A percentile compares a stretch with the other conserved stretches of the same genome.
phyloP scores from a whole-genome alignment of 2,329 filamentous ascomycete genomes.

The Fusarium sp. region DNA sequence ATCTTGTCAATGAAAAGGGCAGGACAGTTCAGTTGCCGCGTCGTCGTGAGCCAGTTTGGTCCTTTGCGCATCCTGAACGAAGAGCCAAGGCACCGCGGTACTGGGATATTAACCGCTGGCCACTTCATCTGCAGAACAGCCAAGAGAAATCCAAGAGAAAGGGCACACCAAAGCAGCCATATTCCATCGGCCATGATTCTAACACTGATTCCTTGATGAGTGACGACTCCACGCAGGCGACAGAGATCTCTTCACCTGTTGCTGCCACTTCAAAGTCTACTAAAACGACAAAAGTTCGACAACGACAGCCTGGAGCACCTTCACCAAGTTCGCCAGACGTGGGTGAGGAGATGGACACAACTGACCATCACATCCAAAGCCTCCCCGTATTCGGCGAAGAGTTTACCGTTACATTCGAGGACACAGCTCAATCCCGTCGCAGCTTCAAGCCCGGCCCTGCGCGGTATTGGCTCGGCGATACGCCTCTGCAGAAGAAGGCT shows the following conservation, averaged over 20 bases:
- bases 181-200: too few species aligned
- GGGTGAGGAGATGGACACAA: not conserved
- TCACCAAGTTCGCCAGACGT: not conserved
- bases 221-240: not conserved
- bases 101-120: constrained; percentile 63
- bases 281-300: not conserved
- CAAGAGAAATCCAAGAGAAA: constrained; percentile 36
- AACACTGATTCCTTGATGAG: too few species aligned
- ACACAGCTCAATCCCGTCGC: constrained; percentile 31
- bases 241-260: not conserved
- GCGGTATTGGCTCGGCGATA: constrained; percentile 48
- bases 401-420: constrained; percentile 26
- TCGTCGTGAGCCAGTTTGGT: constrained; percentile 48
- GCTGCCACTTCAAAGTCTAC: not conserved
- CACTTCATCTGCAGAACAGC: constrained; percentile 53
- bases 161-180: too few species aligned
- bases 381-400: constrained; percentile 16
- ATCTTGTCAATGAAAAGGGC: constrained; percentile 32
- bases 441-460: constrained; percentile 40
- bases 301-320: not conserved
- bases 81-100: constrained; percentile 45
- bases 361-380: not conserved
- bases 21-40: constrained; percentile 22
- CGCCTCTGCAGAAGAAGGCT: constrained; percentile 43
- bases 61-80: constrained; percentile 46